A percentile compares a stretch with the other conserved stretches of the same genome.
phyloP scores from a whole-genome alignment of 495 filamentous ascomycete genomes.

The Ramalina peruviana region DNA sequence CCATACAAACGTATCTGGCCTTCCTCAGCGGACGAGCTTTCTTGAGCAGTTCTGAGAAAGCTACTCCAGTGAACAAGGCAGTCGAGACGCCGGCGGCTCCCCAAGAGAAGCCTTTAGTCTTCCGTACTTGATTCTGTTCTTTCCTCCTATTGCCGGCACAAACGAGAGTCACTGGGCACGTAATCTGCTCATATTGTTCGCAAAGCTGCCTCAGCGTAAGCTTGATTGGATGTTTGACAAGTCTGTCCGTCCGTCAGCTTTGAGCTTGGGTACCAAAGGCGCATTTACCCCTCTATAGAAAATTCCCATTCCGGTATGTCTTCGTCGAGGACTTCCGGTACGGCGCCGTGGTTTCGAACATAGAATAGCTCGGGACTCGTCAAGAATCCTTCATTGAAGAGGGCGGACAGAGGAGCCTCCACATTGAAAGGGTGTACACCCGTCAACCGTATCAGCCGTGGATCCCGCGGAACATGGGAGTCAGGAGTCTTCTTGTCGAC shows the following conservation, averaged over 20 bases:
- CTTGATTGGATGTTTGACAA: slow-evolving; percentile 67
- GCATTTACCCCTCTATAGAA: slow-evolving; percentile 58
- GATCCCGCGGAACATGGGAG: slow-evolving; percentile 71
- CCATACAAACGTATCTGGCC: slow-evolving; percentile 84
- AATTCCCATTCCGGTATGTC: slow-evolving; percentile 74
- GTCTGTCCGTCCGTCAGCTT: slow-evolving; percentile 18
- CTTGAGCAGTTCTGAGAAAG: slow-evolving; percentile 58
- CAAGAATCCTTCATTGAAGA: slow-evolving; percentile 79
- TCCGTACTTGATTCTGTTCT: slow-evolving; percentile 84
- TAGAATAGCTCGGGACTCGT: slow-evolving; percentile 90
- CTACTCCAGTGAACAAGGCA: slow-evolving; percentile 75
- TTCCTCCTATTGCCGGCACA: slow-evolving; percentile 91
- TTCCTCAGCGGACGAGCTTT: slow-evolving; percentile 52
- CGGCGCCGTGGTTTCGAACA: slow-evolving; percentile 87
- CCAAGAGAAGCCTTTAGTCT: slow-evolving; percentile 95
- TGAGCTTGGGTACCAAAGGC: neutral
- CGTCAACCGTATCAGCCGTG: slow-evolving; percentile 75
- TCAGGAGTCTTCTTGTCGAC: slow-evolving; percentile 77
- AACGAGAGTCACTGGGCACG: slow-evolving; percentile 77
- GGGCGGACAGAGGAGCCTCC: slow-evolving; percentile 66
- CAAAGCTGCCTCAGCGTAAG: slow-evolving; percentile 65
- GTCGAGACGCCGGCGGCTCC: slow-evolving; percentile 83
- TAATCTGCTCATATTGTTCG: slow-evolving; percentile 66
- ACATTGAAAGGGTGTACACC: slow-evolving; percentile 92
- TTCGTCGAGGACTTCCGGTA: slow-evolving; percentile 61